Base-by-base conservation (phyloP, 768 basidiomycete species). In the Sporobolomyces roseus region DNA sequence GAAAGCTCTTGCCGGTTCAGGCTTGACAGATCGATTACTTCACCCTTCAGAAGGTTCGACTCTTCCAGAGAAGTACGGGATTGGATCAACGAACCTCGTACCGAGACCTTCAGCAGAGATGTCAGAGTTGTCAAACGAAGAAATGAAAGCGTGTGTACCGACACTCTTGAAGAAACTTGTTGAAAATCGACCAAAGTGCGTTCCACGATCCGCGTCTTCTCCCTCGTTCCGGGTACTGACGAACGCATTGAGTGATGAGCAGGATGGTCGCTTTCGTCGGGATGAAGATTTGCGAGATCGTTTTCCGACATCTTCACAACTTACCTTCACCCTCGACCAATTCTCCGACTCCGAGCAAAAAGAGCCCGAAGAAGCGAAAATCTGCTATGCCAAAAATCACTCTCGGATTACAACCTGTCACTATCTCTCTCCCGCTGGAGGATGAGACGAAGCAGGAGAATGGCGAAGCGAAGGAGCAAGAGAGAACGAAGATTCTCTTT, bases 231-330 rank as follows among this genome's bases (percentile, higher is more conserved):
- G 16, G 14, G n/a, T 58, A 33, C 19, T 23, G 16, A 23, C 56
- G 29, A 25, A n/a, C n/a, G n/a, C n/a, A n/a, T n/a, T n/a, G n/a
- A n/a, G n/a, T n/a, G n/a, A n/a, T n/a, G n/a, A 14, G 14, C 56
- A 70, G 68, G 1, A 21, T 65, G 0, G 16, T 72, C 27, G 63
- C 38, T 1, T 68, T 67, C 29, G 70, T 72, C 30, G 70, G 70
- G 12, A 67, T 72, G 66, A 66, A 63, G 53, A 67, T 72, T 43
- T 64, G 63, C 59, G 70, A 72, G 27, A 25, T 65, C 60, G 63
- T 67, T 21, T 32, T 68, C 19, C 49, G 58, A 25, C 59, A 66
- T 29, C 32, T 63, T 17, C 60, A 56, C 54, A 48, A 49, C 29
- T 41, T 65, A 16, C 59, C 36, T 13, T 10, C 25, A 6, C 50